Base-by-base conservation (phyloP, 2,329 filamentous ascomycete genomes). In the Colletotrichum noveboracense region DNA sequence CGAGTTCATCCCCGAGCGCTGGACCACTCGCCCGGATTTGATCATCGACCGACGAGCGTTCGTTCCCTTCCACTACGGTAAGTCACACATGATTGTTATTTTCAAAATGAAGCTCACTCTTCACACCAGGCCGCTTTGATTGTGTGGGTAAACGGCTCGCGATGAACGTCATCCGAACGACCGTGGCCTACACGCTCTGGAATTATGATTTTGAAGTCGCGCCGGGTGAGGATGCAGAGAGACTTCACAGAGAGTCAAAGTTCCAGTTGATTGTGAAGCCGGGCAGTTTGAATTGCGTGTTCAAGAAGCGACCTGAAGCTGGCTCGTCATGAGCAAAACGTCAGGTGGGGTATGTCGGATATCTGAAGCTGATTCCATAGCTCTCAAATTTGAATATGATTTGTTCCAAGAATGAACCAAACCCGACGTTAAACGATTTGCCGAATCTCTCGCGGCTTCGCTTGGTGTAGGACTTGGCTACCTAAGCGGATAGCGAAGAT, bases 1-100 rank as follows among this genome's bases (percentile, higher is more conserved):
- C 38, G 69, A 65, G 10, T 80, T 80, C 34, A 77, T 80, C 9
- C 79, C 79, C 6, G 79, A 80, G 75, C 77, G 79, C n/a, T 80
- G 79, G 79, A 79, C 77, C 0, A 76, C 75, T 5, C 66, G 76
- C 2, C 77, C 77, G 3, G 79, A 80, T 1, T 48, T 80, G 7
- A 66, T 80, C 12, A 75, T 78, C 10, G 76, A 80, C n/a, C 76
- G 61, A 5, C 75, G 78, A 13, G 76, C 78, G 2, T 80, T 75
- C 10, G 38, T 70, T 10, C 71, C 70, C 0, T 76, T 78, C 18
- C 36, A 62, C 8, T 75, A 62, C 14, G 73, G 72, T 75, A 12
- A 24, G 30, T 16, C 6, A 16, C 34, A 38, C 14, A 2, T 38
- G 14, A 14, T 16, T 16, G 7, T 5, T 16, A 16, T 5, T 38